phyloP scores from a whole-genome alignment of 495 filamentous ascomycete genomes.

The Annulohypoxylon moriforme region DNA sequence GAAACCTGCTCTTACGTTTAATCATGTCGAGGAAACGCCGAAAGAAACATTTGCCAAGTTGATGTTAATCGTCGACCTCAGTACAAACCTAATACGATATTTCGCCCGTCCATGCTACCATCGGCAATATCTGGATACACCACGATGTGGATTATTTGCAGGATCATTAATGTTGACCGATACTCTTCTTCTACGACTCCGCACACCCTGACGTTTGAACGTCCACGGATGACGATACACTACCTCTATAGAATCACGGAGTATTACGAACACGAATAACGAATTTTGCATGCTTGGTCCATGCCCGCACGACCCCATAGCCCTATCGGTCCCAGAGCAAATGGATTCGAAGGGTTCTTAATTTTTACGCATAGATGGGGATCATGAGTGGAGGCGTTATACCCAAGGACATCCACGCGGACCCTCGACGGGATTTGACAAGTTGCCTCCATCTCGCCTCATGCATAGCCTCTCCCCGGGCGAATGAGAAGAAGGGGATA shows the following conservation, averaged over 20 bases:
- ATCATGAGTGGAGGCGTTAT: conserved; percentile 13
- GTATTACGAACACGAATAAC: conserved; percentile 51
- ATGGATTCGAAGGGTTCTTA: conserved; percentile 28
- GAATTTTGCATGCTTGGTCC: conserved; percentile 33
- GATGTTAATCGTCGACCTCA: conserved; percentile 13
- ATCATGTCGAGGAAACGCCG: conserved; percentile 34
- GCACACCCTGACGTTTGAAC: conserved; percentile 26
- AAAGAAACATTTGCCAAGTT: conserved; percentile 14
- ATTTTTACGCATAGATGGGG: conserved; percentile 33
- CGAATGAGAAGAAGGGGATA: conserved; percentile 19
- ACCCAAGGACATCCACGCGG: not conserved
- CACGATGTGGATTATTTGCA: conserved; percentile 25
- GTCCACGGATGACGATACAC: conserved; percentile 34
- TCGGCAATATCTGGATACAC: conserved; percentile 29
- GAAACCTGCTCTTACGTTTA: conserved; percentile 31
- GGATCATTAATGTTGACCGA: conserved; percentile 29
- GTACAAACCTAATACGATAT: conserved; percentile 24
- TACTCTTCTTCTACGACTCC: conserved; percentile 31
- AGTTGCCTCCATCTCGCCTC: conserved; percentile 22
- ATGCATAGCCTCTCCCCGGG: conserved; percentile 21
- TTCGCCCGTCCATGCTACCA: conserved; percentile 13
- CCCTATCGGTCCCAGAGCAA: conserved; percentile 12
- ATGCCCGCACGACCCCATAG: conserved; percentile 26
- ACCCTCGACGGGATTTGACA: conserved; percentile 19
- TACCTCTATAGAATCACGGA: conserved; percentile 47